These are phyloP conservation scores for Babesia divergens DNA, from an alignment of 169 alveolate species.

Conservation along the genomic window DNA sequence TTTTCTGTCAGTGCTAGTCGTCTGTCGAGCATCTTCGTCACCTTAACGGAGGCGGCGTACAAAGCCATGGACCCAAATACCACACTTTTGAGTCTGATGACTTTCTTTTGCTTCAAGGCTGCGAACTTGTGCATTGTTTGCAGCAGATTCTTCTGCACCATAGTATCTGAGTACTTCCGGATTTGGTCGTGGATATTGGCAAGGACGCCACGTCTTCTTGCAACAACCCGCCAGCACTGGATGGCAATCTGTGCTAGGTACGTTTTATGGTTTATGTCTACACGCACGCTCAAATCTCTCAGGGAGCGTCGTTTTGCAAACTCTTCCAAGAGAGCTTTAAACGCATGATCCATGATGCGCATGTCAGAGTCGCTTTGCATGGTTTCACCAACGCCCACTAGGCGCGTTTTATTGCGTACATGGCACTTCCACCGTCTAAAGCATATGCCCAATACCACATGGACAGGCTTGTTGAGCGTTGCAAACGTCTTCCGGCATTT, in stretches of 20 bases:
- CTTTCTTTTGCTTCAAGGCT: neutral
- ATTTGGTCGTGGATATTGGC: neutral
- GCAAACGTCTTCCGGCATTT: neutral
- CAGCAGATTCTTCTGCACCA: neutral
- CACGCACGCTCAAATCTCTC: neutral
- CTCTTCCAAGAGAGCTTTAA: neutral
- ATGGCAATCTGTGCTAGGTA: neutral
- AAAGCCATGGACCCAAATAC: neutral
- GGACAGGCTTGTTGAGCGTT: neutral
- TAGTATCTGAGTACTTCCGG: neutral
- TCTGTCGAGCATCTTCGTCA: neutral
- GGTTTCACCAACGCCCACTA: neutral
- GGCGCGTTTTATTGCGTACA: neutral
- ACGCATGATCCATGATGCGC: neutral
- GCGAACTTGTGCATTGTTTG: neutral
- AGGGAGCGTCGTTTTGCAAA: neutral
- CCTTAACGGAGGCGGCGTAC: neutral
- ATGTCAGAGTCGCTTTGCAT: neutral
- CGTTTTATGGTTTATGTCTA: neutral
- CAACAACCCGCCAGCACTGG: neutral
- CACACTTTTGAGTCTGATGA: neutral
- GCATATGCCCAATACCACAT: neutral
- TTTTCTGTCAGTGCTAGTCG: neutral
- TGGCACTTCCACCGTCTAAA: neutral
- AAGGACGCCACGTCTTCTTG: neutral